Percentiles rank a stretch among this genome's conserved stretches.
phyloP scores from a whole-genome alignment of 2,329 filamentous ascomycete species.

The Alternaria rosae region DNA sequence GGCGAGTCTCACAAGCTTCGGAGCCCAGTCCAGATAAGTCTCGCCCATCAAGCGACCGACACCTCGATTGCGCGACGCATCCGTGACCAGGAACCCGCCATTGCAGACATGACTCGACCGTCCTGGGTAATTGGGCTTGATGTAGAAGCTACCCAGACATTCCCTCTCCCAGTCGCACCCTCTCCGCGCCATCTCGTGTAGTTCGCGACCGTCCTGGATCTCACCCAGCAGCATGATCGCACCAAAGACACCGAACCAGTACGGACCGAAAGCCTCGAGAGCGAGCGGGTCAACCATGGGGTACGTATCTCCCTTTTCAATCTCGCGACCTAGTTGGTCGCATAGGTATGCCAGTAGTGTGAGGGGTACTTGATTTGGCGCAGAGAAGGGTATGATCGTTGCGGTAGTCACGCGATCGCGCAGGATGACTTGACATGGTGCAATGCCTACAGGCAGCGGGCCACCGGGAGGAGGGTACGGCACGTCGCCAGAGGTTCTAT shows the following conservation, averaged over 20 bases:
- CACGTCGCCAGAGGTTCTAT: slow-evolving; percentile 70
- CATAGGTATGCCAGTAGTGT: slow-evolving; percentile 79
- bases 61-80: slow-evolving; percentile 57
- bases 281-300: slow-evolving; percentile 82
- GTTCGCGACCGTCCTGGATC: slow-evolving; percentile 63
- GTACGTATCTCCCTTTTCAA: slow-evolving; percentile 91
- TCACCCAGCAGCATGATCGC: slow-evolving; percentile 86
- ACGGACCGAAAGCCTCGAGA: slow-evolving; percentile 76
- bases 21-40: slow-evolving; percentile 61
- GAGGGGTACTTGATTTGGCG: slow-evolving; percentile 76
- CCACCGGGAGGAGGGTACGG: slow-evolving; percentile 71
- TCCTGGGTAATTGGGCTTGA: slow-evolving; percentile 93
- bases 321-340: slow-evolving; percentile 87
- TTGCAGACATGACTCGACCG: slow-evolving; percentile 88
- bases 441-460: slow-evolving; percentile 72
- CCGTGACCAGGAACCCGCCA: slow-evolving; percentile 61
- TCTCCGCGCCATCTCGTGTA: slow-evolving; percentile 54
- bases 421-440: slow-evolving; percentile 79
- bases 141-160: slow-evolving; percentile 90
- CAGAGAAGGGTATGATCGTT: slow-evolving; percentile 82
- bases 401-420: slow-evolving; percentile 84
- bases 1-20: slow-evolving; percentile 52
- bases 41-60: slow-evolving; percentile 62
- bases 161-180: slow-evolving; percentile 76
- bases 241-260: slow-evolving; percentile 92